Conservation (phyloP, 2,329 filamentous ascomycete species). For the Cercospora zeae-maydis region DNA sequence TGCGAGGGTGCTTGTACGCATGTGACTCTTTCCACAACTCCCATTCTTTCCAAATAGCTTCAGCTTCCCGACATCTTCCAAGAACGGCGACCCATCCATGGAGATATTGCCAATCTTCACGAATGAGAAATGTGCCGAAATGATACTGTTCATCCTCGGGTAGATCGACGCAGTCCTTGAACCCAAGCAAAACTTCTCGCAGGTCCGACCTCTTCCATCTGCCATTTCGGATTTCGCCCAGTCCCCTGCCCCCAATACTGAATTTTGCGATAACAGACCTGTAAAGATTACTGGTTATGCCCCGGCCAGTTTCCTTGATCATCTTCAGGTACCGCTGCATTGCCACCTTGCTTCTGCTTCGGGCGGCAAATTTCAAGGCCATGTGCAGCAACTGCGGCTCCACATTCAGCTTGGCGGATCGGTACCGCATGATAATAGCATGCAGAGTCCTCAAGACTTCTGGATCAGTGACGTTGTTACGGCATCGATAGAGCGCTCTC, state of each 20-base stretch:
- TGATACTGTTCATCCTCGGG: constrained; percentile 33
- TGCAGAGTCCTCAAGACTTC: constrained; percentile 30
- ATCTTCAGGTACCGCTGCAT: constrained; percentile 36
- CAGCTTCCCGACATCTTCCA: constrained; percentile 31
- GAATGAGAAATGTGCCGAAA: constrained; percentile 33
- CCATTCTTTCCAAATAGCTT: constrained; percentile 37
- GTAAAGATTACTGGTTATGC: constrained; percentile 32
- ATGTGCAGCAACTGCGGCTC: constrained; percentile 26
- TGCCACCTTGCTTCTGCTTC: constrained; percentile 27
- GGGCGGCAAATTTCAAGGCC: constrained; percentile 37
- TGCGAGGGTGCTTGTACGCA: constrained; percentile 23
- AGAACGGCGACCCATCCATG: constrained; percentile 38
- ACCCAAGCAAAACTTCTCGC: constrained; percentile 36
- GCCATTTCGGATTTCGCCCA: constrained; percentile 40
- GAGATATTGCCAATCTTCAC: constrained; percentile 34
- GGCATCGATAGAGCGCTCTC: constrained; percentile 35
- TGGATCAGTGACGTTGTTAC: constrained; percentile 31
- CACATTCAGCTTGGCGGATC: constrained; percentile 24
- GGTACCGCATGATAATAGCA: constrained; percentile 30
- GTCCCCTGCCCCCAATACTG: constrained; percentile 36
- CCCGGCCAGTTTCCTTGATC: constrained; percentile 18
- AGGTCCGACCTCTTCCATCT: constrained; percentile 36
- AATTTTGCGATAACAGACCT: constrained; percentile 38
- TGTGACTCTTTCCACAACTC: constrained; percentile 31
- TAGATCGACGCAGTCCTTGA: constrained; percentile 30